Evolutionary conservation across 805 yeast genomes (phyloP), one percentile per base, ranked within the genome.

Genomic region (Pichia scutulata): DNA sequence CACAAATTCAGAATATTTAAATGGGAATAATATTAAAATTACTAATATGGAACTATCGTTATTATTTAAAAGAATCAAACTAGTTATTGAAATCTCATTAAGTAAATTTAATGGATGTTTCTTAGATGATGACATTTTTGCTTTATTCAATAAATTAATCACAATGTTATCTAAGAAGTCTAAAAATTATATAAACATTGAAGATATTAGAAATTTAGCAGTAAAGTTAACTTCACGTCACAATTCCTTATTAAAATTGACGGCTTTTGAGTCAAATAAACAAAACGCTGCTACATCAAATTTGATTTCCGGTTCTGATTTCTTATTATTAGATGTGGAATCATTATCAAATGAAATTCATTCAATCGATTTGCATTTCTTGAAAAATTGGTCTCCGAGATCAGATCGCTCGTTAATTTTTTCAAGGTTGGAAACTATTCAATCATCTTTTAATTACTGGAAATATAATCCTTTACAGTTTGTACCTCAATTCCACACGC

Each of bases 381-480:
- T 79, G 64, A 67, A 66, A 19, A 60, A 67, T 2, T 92, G 97
- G 97, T 82, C 86, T 50, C 89, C 96, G 4, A 76, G 83, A 53
- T 67, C 71, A 14, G 98, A 92, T 67, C 80, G 84, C 51, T 84
- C 96, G 0, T 71, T 90, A 50, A 25, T 50, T 2, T 47, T 47
- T n/a, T 39, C 48, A 14, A 71, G 89, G 39, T 80, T 84, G 54
- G 81, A 78, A 49, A 69, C 71, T 57, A 71, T 66, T 59, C 80
- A 53, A 68, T 78, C 49, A 59, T 78, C 51, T 19, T 73, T 70
- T 50, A 53, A 61, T 25, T 72, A 76, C 54, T 75, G 74, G 68
- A 73, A 73, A 52, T 73, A 70, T 52, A 88, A 89, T 59, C 96
- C 97, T 2, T 72, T 90, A 46, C 77, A 88, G 7, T 89, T 88